Evolutionary conservation across 208 protist species (phyloP), one percentile per base, ranked within the genome.

Genomic region (Leishmania gerbilli): DNA sequence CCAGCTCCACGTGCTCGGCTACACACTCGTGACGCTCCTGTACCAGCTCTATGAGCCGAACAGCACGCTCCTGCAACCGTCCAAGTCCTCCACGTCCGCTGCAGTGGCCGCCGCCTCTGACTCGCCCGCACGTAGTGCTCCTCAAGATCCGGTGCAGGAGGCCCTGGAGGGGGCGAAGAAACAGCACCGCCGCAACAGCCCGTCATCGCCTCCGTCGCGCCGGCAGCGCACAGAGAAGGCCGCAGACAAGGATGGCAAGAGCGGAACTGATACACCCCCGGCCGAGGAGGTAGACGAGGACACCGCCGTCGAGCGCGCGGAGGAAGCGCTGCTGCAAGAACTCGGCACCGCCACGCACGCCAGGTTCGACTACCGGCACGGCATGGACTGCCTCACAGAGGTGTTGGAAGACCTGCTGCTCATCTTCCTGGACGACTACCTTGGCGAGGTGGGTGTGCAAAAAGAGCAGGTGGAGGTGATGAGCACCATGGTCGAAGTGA

Each of bases 371-470:
- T 83, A 91, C 75, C 88, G 76, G 37, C 91, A 95, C 80, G 95
- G 93, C 72, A 84, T 96, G 27, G 53, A 79, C 53, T 96, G 90
- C 58, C 83, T 97, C 40, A 96, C 90, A 19, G 74, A 78, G 3
- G 88, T 92, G 64, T 71, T 97, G 60, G 91, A 96, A 76, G 90
- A 94, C 67, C 76, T 97, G 40, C 89, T 98, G 80, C 83, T 84
- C 51, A 94, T 97, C 85, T 95, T 97, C 79, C 82, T 97, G 15
- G 95, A 97, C 80, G 95, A 97, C 92, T 97, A 98, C 89, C 94
- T 98, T 65, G 95, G 94, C 24, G 93, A 96, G 79, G 86, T 96
- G 1, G 92, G 93, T 11, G 81, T 87, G 76, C 93, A 98, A 84
- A 98, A 98, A 87, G 92, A 96, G 85, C 92, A 96, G 85, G 90